These are phyloP conservation scores for Euptelea pleiosperma DNA, from an alignment of 164 flowering plant genomes.

Conservation along the genomic window DNA sequence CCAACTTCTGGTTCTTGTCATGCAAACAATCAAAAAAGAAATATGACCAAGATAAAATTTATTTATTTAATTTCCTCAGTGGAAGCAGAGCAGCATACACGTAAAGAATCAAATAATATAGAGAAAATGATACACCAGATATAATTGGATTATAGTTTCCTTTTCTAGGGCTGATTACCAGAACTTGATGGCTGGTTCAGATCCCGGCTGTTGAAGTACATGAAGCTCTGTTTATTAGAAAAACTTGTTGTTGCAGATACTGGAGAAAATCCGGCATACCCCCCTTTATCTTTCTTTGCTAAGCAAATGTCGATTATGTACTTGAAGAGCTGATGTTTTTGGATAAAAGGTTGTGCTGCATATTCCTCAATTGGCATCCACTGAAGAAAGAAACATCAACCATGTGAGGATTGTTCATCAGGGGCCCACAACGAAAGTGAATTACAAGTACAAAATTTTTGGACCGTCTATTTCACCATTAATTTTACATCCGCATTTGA, in stretches of 20 bases:
- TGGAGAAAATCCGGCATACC: conserved; percentile 51
- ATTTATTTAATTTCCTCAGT: no score
- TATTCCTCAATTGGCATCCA: conserved; percentile 83
- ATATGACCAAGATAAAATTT: no score
- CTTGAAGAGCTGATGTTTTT: conserved; percentile 32
- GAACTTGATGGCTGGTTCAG: conserved; percentile 4
- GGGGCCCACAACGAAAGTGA: no score
- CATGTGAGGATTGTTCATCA: no score
- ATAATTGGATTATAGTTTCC: no score
- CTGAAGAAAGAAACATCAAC: conserved; percentile 43
- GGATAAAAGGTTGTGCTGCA: conserved; percentile 44
- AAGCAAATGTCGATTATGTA: conserved; percentile 37
- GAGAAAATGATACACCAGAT: no score
- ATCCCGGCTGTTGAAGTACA: conserved; percentile 38
- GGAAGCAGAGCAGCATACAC: no score
- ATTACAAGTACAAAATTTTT: no score
- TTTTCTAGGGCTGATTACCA: conserved; percentile 2
- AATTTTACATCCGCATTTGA: no score
- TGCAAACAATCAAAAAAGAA: neutral
- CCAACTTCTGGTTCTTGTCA: no score
- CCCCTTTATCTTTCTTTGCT: conserved; percentile 32
- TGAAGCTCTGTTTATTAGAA: conserved; percentile 21
- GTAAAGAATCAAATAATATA: no score
- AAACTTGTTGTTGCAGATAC: conserved; percentile 21
- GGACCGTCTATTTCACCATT: no score